These are phyloP conservation scores for Suillus luteus DNA, from an alignment of 768 basidiomycete genomes.

Conservation along the genomic window DNA sequence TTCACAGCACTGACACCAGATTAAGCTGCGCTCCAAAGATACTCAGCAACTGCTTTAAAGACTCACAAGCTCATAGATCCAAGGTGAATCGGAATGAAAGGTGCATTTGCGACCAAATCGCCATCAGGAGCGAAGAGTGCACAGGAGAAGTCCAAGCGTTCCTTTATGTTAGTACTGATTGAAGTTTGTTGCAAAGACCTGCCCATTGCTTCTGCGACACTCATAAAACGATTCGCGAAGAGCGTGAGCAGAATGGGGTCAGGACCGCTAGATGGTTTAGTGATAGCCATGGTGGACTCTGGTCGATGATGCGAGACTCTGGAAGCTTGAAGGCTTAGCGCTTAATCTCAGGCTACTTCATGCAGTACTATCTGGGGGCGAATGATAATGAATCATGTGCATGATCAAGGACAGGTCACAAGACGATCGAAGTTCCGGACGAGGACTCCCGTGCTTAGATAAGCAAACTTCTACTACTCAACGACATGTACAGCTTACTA, in stretches of 20 bases:
- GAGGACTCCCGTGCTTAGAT: slow-evolving; percentile 7
- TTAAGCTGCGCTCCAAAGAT: neutral
- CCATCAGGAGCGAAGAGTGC: slow-evolving; percentile 95
- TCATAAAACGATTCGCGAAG: slow-evolving; percentile 97
- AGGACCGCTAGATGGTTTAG: slow-evolving; percentile 43
- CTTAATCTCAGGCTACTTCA: slow-evolving; percentile 1
- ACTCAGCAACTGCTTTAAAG: neutral
- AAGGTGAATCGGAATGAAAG: slow-evolving; percentile 85
- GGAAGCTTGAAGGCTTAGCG: neutral
- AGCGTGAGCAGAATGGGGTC: slow-evolving; percentile 89
- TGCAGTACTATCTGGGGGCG: slow-evolving; percentile 1
- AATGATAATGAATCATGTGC: slow-evolving; percentile 3
- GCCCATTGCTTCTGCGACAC: slow-evolving; percentile 96
- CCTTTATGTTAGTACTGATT: slow-evolving; percentile 93
- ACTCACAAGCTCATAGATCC: slow-evolving; percentile 91
- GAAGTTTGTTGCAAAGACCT: slow-evolving; percentile 87
- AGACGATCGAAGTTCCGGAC: neutral
- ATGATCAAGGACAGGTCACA: neutral
- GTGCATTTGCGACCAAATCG: slow-evolving; percentile 92
- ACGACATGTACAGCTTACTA: neutral
- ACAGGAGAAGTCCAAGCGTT: slow-evolving; percentile 93
- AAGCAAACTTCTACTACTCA: neutral
- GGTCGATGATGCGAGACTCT: slow-evolving; percentile 17
- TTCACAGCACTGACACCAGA: slow-evolving; percentile 67
- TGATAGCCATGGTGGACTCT: slow-evolving; percentile 9